A percentile compares a stretch with the other conserved stretches of the same genome.
Conservation (phyloP, 1,284 basidiomycete species). For the Ustilago hordei region DNA sequence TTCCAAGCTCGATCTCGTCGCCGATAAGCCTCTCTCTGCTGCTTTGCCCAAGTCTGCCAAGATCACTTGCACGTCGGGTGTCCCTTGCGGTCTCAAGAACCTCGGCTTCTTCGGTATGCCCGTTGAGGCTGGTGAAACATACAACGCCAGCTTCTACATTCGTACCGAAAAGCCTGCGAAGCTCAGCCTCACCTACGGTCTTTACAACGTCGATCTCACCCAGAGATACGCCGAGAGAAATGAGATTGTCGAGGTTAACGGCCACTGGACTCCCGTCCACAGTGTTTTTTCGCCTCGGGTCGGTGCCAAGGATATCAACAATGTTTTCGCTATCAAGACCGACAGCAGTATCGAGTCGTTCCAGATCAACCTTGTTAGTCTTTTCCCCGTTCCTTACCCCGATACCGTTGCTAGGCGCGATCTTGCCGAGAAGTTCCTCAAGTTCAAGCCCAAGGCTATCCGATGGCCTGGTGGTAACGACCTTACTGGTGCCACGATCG, state of each 20-base stretch:
- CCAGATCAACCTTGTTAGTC: constrained; percentile 53
- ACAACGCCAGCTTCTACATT: constrained; percentile 56
- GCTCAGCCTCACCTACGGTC: constrained; percentile 22
- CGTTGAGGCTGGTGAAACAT: constrained; percentile 29
- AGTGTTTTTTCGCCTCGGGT: constrained; percentile 8
- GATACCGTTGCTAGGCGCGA: constrained; percentile 70
- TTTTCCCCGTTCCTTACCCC: constrained; percentile 51
- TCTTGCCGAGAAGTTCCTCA: constrained; percentile 76
- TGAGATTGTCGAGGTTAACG: constrained; percentile 10
- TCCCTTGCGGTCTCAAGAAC: constrained; percentile 47
- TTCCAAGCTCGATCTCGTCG: constrained; percentile 33
- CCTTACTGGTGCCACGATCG: constrained; percentile 72
- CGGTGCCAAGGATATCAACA: constrained; percentile 37
- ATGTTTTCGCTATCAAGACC: constrained; percentile 52
- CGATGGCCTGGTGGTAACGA: constrained; percentile 78
- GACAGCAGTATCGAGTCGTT: constrained; percentile 21
- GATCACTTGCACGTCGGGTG: constrained; percentile 29
- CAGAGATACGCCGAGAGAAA: background rate
- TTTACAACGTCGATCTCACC: constrained; percentile 34
- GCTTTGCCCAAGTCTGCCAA: constrained; percentile 53
- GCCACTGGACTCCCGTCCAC: constrained; percentile 40
- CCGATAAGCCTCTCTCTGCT: constrained; percentile 39
- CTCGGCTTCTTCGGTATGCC: constrained; percentile 58
- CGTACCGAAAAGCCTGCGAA: constrained; percentile 32
- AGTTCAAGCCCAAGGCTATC: constrained; percentile 77